Evolutionary conservation across 2,329 filamentous ascomycete genomes (phyloP).

Genomic region (Arthrobotrys musiformis): DNA sequence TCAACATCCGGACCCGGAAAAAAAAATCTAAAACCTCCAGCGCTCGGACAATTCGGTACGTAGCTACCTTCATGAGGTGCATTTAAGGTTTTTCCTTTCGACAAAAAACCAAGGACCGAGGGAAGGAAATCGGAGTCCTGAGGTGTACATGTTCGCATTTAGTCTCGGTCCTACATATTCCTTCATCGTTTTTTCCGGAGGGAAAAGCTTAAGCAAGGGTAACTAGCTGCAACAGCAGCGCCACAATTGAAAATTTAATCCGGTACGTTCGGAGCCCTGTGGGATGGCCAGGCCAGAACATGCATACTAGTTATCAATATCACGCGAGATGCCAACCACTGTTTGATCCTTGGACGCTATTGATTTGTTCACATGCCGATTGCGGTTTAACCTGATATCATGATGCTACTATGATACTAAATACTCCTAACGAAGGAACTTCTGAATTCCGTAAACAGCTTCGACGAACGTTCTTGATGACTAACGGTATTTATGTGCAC

Average conservation of each 20-base stretch:
- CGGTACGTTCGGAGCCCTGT: background rate
- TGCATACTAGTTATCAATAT: too few relatives aligned
- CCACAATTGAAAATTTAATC: slow-evolving; percentile 28
- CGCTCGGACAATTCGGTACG: slow-evolving; percentile 1
- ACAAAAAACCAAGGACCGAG: slow-evolving; percentile 7
- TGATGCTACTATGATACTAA: background rate
- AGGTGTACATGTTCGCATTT: slow-evolving; percentile 1
- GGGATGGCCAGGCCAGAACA: slow-evolving; percentile 23
- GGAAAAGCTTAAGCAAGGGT: background rate
- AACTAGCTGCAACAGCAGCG: slow-evolving; percentile 1
- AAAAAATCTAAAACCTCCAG: too few relatives aligned
- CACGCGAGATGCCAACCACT: slow-evolving; percentile 20
- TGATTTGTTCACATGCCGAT: slow-evolving; percentile 33
- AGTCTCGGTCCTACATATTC: slow-evolving; percentile 3
- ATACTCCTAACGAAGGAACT: too few relatives aligned
- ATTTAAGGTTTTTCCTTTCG: slow-evolving; percentile 48
- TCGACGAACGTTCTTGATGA: slow-evolving; percentile 1
- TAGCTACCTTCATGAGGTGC: slow-evolving; percentile 9
- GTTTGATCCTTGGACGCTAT: background rate
- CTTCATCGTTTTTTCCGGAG: background rate
- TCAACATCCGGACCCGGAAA: too few relatives aligned
- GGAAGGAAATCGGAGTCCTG: slow-evolving; percentile 12
- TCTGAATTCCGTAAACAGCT: too few relatives aligned
- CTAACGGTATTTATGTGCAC: background rate
- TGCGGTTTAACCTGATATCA: slow-evolving; percentile 11